A percentile compares a stretch with the other conserved stretches of the same genome.
Evolutionary conservation across 2,329 filamentous ascomycete genomes (phyloP).

Genomic region (Byssoonygena ceratinophila): DNA sequence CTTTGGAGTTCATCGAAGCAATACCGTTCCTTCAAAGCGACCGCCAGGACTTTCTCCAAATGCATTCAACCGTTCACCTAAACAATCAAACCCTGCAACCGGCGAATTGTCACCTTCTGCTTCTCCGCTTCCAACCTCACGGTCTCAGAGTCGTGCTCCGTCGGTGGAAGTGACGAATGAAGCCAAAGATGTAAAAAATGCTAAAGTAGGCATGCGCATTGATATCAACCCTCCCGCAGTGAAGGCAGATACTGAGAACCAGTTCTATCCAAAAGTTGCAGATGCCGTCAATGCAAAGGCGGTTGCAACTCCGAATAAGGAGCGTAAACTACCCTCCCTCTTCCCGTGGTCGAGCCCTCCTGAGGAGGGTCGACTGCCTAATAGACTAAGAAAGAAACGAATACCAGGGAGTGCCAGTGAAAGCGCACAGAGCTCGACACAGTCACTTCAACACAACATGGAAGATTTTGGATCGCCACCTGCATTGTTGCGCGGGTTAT

Average conservation of each 20-base stretch:
- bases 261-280: neutral
- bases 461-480: slow-evolving; percentile 28
- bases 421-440: slow-evolving; percentile 81
- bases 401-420: slow-evolving; percentile 65
- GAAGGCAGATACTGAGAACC: neutral
- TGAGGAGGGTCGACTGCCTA: slow-evolving; percentile 58
- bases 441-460: slow-evolving; percentile 52
- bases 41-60: slow-evolving; percentile 36
- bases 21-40: slow-evolving; percentile 80
- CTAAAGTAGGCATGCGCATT: slow-evolving; percentile 5
- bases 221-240: neutral
- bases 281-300: slow-evolving; percentile 12
- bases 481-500: slow-evolving; percentile 22
- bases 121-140: slow-evolving; percentile 19
- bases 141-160: slow-evolving; percentile 25
- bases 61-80: slow-evolving; percentile 9
- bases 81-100: slow-evolving; percentile 37
- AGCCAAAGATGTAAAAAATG: slow-evolving; percentile 7
- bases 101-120: slow-evolving; percentile 24
- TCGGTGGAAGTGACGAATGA: slow-evolving; percentile 15
- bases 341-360: slow-evolving; percentile 58
- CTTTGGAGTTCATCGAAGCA: slow-evolving; percentile 60
- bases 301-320: slow-evolving; percentile 46
- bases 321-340: slow-evolving; percentile 57
- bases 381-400: slow-evolving; percentile 86